phyloP scores from a whole-genome alignment of 2,329 filamentous ascomycete genomes.

The Alternaria sp. region DNA sequence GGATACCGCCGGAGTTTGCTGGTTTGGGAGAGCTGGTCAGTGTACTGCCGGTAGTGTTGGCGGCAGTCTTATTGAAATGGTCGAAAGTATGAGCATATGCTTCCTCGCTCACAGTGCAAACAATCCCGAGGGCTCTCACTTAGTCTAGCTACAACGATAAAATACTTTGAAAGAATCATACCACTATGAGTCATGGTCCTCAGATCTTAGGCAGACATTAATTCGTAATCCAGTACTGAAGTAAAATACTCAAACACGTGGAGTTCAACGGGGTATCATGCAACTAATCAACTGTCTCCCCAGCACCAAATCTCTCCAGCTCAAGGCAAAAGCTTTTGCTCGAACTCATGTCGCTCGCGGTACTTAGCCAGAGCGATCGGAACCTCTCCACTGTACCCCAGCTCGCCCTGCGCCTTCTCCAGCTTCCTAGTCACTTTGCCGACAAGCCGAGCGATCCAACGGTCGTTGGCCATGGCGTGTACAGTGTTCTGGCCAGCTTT shows the following conservation, averaged over 20 bases:
- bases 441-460: constrained; percentile 62
- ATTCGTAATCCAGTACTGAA: neutral
- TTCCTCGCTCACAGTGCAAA: neutral
- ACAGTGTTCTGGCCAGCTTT: constrained; percentile 52
- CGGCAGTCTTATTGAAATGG: constrained; percentile 58
- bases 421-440: constrained; percentile 58
- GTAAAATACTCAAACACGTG: neutral
- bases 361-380: constrained; percentile 52
- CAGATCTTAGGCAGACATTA: neutral
- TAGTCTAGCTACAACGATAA: neutral
- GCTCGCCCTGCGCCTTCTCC: constrained; percentile 57
- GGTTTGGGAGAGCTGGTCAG: constrained; percentile 76
- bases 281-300: neutral
- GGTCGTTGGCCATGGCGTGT: constrained; percentile 57
- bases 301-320: neutral
- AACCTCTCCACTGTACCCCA: constrained; percentile 58
- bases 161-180: neutral
- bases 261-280: constrained; percentile 4
- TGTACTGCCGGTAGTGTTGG: constrained; percentile 70
- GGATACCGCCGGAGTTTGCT: constrained; percentile 70
- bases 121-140: neutral
- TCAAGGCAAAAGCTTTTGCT: constrained; percentile 45
- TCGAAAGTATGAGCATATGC: constrained; percentile 14
- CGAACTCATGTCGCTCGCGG: constrained; percentile 40
- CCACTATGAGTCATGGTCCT: neutral